A percentile compares a stretch with the other conserved stretches of the same genome.
Evolutionary conservation across 2,329 filamentous ascomycete species (phyloP).

Genomic region (Trichophyton equinum): DNA sequence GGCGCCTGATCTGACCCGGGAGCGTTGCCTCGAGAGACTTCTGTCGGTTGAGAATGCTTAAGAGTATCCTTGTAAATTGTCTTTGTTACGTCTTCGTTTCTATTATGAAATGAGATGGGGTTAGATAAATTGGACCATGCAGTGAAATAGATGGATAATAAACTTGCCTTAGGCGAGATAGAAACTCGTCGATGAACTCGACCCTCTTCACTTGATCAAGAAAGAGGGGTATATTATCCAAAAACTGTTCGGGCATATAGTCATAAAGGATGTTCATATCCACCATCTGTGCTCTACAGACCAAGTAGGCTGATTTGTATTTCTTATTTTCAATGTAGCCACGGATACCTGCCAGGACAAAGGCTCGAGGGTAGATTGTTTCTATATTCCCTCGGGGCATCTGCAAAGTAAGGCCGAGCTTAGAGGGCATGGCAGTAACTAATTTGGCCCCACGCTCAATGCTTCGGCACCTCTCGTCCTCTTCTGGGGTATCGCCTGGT

Average conservation of each 20-base stretch:
- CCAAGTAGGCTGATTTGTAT: slow-evolving; percentile 71
- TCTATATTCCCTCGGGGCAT: slow-evolving; percentile 95
- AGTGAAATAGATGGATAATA: background rate
- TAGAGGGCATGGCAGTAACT: slow-evolving; percentile 78
- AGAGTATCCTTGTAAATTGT: slow-evolving; percentile 89
- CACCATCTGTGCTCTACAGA: slow-evolving; percentile 83
- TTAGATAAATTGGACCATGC: slow-evolving; percentile 9
- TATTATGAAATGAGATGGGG: slow-evolving; percentile 7
- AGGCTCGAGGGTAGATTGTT: slow-evolving; percentile 82
- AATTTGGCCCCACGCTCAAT: slow-evolving; percentile 81
- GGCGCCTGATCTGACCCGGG: slow-evolving; percentile 1
- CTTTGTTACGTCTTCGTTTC: slow-evolving; percentile 82
- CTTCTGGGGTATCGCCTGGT: slow-evolving; percentile 77
- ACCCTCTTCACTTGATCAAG: slow-evolving; percentile 72
- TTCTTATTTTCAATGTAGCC: slow-evolving; percentile 65
- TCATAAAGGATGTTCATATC: slow-evolving; percentile 98
- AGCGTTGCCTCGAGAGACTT: slow-evolving; percentile 19
- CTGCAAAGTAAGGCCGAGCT: slow-evolving; percentile 74
- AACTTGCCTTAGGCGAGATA: slow-evolving; percentile 65
- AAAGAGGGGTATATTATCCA: slow-evolving; percentile 62
- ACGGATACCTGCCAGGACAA: slow-evolving; percentile 83
- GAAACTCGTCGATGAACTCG: slow-evolving; percentile 76
- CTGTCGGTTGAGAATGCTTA: slow-evolving; percentile 29
- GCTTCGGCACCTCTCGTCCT: slow-evolving; percentile 79
- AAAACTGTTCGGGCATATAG: slow-evolving; percentile 75